A percentile compares a stretch with the other conserved stretches of the same genome.
phyloP scores from a whole-genome alignment of 2,329 filamentous ascomycete species.

The Shiraia bambusicola region DNA sequence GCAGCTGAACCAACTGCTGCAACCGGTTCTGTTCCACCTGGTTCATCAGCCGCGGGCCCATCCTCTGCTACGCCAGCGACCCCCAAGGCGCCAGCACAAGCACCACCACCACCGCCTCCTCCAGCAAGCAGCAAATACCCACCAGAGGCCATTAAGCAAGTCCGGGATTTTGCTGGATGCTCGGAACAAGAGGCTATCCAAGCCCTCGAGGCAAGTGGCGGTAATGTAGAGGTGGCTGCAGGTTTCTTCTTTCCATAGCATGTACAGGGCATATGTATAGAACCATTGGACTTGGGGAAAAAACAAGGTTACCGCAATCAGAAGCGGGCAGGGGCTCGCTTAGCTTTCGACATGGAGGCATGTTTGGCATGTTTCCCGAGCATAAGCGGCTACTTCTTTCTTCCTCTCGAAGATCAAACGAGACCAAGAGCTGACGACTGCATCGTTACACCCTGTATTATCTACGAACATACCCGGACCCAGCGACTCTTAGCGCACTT shows the following conservation, averaged over 20 bases:
- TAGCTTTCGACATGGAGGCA: neutral
- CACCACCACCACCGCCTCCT: constrained; percentile 13
- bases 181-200: constrained; percentile 73
- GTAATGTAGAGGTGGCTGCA: constrained; percentile 87
- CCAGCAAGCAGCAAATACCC: constrained; percentile 45
- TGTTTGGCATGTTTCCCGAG: neutral
- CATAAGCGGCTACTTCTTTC: neutral
- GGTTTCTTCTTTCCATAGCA: constrained; percentile 63
- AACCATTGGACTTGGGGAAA: neutral
- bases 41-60: constrained; percentile 16
- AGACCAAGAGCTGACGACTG: constrained; percentile 14
- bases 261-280: neutral
- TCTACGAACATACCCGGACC: constrained; percentile 6
- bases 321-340: neutral
- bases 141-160: constrained; percentile 70
- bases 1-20: constrained; percentile 29
- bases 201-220: constrained; percentile 77
- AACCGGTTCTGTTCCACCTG: constrained; percentile 1
- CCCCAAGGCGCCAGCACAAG: constrained; percentile 5
- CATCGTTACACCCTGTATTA: constrained; percentile 10
- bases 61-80: constrained; percentile 14
- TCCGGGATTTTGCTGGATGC: constrained; percentile 73
- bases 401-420: neutral
- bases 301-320: no score
- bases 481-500: constrained; percentile 1